Evolutionary conservation across 202 grass and related monocot species (phyloP), one percentile per base, ranked within the genome.

Genomic region (Zizania palustris): DNA sequence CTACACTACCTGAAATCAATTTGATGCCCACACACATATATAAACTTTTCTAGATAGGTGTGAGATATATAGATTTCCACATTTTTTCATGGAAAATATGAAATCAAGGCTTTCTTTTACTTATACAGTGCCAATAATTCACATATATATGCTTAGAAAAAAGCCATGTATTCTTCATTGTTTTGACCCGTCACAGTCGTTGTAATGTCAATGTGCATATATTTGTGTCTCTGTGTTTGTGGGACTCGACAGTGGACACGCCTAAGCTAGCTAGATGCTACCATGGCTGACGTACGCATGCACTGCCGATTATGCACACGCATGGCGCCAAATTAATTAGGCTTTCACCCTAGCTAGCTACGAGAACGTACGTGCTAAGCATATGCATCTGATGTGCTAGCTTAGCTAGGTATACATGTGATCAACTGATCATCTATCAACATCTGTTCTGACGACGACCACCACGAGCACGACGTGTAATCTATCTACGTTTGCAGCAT

Each of bases 381-480:
- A 28, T 28, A 28, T 28, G 28, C 28, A 28, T 28, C 28, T 28
- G 28, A 28, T 28, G 28, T 28, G 28, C 28, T 28, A 28, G 28
- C 28, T 28, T 28, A 28, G 28, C 28, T 28, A 28, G 28, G 1
- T 45, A 18, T 34, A 50, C 51, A 51, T 80, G 54, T 60, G 49
- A 83, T 50, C 18, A 28, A 28, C 28, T 28, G 28, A 49, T 67
- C 41, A 28, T 28, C 28, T 1, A 37, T 28, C 28, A 28, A 37
- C 59, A 36, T 68, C 21, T 78, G 55, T 18, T 69, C 76, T 78
- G 20, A 68, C 63, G 38, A 54, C 51, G n/a, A 50, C 6, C 11
- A 16, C 48, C 13, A n/a, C n/a, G n/a, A n/a, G n/a, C n/a, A n/a
- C n/a, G n/a, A n/a, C n/a, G n/a, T n/a, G n/a, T 49, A 49, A 11